A percentile compares a stretch with the other conserved stretches of the same genome.
phyloP scores from a whole-genome alignment of 768 basidiomycete genomes.

The Leccinum boreale region DNA sequence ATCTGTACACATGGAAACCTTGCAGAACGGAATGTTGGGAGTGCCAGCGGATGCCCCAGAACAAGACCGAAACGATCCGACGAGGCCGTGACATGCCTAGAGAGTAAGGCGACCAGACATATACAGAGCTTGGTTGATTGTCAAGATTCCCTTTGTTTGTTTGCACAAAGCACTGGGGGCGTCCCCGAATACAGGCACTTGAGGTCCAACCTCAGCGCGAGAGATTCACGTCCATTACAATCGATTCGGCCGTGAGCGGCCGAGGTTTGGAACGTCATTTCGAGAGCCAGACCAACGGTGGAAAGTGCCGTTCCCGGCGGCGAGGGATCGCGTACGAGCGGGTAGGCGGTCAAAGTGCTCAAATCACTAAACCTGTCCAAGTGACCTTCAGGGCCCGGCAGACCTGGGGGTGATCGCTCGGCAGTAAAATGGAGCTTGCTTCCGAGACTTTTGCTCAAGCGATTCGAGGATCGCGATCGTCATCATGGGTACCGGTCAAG shows the following conservation, averaged over 20 bases:
- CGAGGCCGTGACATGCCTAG: neutral
- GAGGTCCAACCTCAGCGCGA: slow-evolving; percentile 16
- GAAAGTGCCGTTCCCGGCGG: neutral
- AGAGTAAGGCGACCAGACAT: slow-evolving; percentile 1
- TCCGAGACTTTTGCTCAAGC: slow-evolving; percentile 22
- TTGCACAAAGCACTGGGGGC: neutral
- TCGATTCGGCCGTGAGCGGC: neutral
- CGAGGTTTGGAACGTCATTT: neutral
- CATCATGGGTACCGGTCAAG: slow-evolving; percentile 13
- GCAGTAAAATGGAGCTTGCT: slow-evolving; percentile 23
- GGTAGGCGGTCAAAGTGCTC: neutral
- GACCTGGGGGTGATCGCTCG: slow-evolving; percentile 15
- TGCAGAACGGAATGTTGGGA: neutral
- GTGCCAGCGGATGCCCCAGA: slow-evolving; percentile 14
- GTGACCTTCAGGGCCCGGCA: neutral
- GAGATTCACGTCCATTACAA: neutral
- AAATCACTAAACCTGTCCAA: neutral
- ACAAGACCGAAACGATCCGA: slow-evolving; percentile 2
- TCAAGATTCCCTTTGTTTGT: slow-evolving; percentile 1
- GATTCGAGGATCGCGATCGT: slow-evolving; percentile 29
- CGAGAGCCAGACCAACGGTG: neutral
- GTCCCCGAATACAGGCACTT: slow-evolving; percentile 15
- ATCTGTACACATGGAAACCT: slow-evolving; percentile 16
- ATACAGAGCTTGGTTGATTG: slow-evolving; percentile 2
- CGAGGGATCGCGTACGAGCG: neutral